Evolutionary conservation across 371 early-diverging fungal species (phyloP), one percentile per base, ranked within the genome.

Genomic region (Nematocida homosporus): DNA sequence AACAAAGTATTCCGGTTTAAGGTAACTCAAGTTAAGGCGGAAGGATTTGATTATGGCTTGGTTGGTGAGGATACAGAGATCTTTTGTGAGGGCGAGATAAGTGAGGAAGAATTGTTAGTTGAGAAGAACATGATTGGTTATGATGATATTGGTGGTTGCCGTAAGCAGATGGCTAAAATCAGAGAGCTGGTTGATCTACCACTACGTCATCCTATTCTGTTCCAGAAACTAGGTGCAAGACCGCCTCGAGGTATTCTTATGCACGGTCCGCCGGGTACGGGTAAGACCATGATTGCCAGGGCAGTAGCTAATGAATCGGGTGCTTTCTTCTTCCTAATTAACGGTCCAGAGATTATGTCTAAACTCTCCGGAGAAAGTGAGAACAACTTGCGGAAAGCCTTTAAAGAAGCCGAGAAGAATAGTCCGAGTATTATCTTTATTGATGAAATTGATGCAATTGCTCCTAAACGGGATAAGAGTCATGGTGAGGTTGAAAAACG

Each of bases 361-460:
- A 97, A 97, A 87, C 94, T 96, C 93, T 92, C 94, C 53, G 98
- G 99, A 82, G 97, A 95, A 82, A 91, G 91, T 78, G 97, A 95
- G 84, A 90, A 90, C 80, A 96, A 96, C 86, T 83, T 99, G 72
- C 89, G 96, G 78, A 94, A 95, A 85, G 94, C 93, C 1, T 99
- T 99, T 78, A 94, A 97, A 79, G 95, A 95, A 83, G 97, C 97
- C 38, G 94, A 93, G 84, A 93, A 95, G 78, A 83, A 93, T 3
- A 84, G 90, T 86, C 99, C 99, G 5, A 87, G 95, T 63, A 96
- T 99, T 30, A 84, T 99, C 56, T 98, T 99, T 80, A 95, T 99
- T 68, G 99, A 99, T 82, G 98, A 99, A 83, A 95, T 99, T 57
- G 99, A 99, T 82, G 93, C 95, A 29, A 89, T 98, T 81, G 96